phyloP scores from a whole-genome alignment of 371 early-diverging fungal species.

The Coemansia sp. region DNA sequence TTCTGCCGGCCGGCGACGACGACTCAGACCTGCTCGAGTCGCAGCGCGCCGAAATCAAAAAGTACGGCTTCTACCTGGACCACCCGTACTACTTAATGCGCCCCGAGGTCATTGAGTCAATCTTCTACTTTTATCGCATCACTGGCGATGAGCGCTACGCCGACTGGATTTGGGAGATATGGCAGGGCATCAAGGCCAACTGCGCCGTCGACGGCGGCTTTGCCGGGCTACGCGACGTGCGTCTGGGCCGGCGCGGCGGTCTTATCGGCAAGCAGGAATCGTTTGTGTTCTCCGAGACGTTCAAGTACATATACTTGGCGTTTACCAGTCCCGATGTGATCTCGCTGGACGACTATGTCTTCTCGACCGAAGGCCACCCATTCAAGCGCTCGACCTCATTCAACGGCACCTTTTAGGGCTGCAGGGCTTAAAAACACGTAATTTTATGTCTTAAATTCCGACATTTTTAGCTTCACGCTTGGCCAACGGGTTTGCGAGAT shows the following conservation, averaged over 20 bases:
- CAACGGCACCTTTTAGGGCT: slow-evolving; percentile 38
- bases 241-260: slow-evolving; percentile 39
- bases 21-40: slow-evolving; percentile 28
- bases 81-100: slow-evolving; percentile 56
- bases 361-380: slow-evolving; percentile 78
- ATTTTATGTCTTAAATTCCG: background rate
- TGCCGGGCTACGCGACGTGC: slow-evolving; percentile 71
- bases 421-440: background rate
- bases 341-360: slow-evolving; percentile 70
- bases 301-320: slow-evolving; percentile 84
- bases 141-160: slow-evolving; percentile 78
- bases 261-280: slow-evolving; percentile 47
- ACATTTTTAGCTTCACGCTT: background rate
- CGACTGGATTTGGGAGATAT: slow-evolving; percentile 87
- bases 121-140: slow-evolving; percentile 78
- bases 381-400: slow-evolving; percentile 42
- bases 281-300: slow-evolving; percentile 83
- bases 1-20: slow-evolving; percentile 34
- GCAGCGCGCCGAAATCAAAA: slow-evolving; percentile 34
- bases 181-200: slow-evolving; percentile 78
- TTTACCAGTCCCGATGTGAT: slow-evolving; percentile 64
- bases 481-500: background rate
- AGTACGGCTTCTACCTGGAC: slow-evolving; percentile 46
- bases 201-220: slow-evolving; percentile 74
- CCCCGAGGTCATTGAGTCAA: slow-evolving; percentile 87